Evolutionary conservation across 768 basidiomycete species (phyloP), one percentile per base, ranked within the genome.

Genomic region (Lentinula boryana): DNA sequence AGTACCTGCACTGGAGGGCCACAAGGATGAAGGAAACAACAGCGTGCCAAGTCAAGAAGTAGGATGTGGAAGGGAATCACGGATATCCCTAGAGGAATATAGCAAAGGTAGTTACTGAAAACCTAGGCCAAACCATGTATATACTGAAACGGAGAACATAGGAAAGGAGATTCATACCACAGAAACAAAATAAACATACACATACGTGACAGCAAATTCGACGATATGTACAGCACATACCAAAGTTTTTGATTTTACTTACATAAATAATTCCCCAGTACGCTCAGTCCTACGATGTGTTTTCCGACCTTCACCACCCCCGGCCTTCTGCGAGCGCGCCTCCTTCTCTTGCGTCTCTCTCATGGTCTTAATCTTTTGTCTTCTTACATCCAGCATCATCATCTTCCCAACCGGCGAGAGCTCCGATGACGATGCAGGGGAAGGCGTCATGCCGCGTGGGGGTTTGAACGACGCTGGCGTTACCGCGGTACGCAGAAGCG

Each of bases 351-450:
- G n/a, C 40, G 16, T 43, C 38, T 38, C 38, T 27, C 48, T 52
- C 36, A 46, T 40, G 23, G 21, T 40, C 36, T 36, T 41, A 44
- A 36, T 52, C 46, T 51, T 53, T 65, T 82, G 76, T 57, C 78
- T 75, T 60, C 89, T 76, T 48, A 87, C 68, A 65, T 86, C 80
- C 60, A 75, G 73, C 89, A 91, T 91, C 67, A 91, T 78, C 68
- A 86, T 79, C 64, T 78, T 79, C 5, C 81, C 85, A 35, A 85
- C 73, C 13, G 87, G 87, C 18, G 89, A 91, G 54, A 92, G 74
- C 63, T 91, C 90, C 9, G 88, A 82, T 2, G 89, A 89, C 32
- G 82, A 85, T 23, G 86, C 81, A 21, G 89, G 87, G 1, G 87
- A 89, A 3, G 85, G 80, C 33, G 69, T 67, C 60, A 73, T 76